Evolutionary conservation across 768 basidiomycete genomes (phyloP).

Genomic region (Tephrocybe rancida): DNA sequence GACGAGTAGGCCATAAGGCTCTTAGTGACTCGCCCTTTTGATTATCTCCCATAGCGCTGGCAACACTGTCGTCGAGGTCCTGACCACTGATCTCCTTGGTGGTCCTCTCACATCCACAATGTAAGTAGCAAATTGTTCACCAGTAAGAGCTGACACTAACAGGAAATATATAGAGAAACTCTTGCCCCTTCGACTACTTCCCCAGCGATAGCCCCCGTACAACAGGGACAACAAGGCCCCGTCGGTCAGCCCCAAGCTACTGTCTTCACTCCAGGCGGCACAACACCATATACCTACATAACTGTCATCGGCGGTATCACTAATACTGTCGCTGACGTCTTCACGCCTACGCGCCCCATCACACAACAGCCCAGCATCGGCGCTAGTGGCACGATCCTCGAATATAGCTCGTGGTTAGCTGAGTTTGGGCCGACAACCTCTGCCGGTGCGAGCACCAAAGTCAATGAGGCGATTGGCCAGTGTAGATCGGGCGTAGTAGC

Average conservation of each 20-base stretch:
- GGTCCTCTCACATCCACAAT: constrained; percentile 15
- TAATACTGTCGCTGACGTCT: constrained; percentile 33
- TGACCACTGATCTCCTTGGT: constrained; percentile 13
- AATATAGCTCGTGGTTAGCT: constrained; percentile 33
- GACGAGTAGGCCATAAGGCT: constrained; percentile 43
- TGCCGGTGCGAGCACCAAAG: background rate
- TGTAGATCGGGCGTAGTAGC: background rate
- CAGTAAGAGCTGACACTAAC: too few relatives aligned
- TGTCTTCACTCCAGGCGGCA: constrained; percentile 40
- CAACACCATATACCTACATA: constrained; percentile 53
- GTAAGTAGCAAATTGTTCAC: constrained; percentile 6
- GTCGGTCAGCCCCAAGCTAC: constrained; percentile 55
- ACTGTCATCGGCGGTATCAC: constrained; percentile 44
- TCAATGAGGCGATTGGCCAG: background rate
- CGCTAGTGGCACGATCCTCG: constrained; percentile 35
- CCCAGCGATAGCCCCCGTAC: constrained; percentile 24
- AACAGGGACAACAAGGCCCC: constrained; percentile 49
- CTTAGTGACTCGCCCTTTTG: background rate
- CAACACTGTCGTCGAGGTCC: constrained; percentile 50
- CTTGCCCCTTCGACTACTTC: constrained; percentile 17
- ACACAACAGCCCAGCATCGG: constrained; percentile 25
- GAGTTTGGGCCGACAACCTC: constrained; percentile 28
- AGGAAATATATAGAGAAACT: constrained; percentile 16
- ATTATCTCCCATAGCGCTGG: constrained; percentile 37
- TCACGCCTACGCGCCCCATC: constrained; percentile 41